Conservation (phyloP, 2,329 filamentous ascomycete genomes). For the Trichoderma arundinaceum region DNA sequence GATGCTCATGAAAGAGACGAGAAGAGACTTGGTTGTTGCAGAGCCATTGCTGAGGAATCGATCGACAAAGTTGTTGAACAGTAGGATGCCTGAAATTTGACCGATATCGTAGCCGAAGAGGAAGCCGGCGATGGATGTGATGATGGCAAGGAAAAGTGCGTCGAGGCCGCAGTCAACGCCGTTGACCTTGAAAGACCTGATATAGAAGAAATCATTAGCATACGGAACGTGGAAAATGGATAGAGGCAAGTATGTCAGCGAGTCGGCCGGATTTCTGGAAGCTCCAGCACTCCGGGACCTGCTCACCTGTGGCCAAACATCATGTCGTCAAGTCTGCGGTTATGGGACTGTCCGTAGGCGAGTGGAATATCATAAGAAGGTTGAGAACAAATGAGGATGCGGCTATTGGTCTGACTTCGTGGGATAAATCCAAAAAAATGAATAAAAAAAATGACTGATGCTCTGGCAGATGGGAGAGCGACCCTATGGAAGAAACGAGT, state of each 20-base stretch:
- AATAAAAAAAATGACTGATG: conserved; percentile 10
- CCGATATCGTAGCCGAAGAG: conserved; percentile 69
- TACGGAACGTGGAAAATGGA: not conserved
- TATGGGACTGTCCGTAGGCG: not conserved
- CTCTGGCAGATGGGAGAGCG: conserved; percentile 15
- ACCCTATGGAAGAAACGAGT: not conserved
- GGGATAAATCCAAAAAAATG: too few relatives aligned
- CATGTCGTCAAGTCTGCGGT: not conserved
- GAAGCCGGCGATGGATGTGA: conserved; percentile 65
- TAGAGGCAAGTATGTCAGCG: too few relatives aligned
- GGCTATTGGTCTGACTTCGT: not conserved
- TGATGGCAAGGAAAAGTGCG: conserved; percentile 53
- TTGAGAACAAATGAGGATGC: not conserved
- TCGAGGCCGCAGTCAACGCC: conserved; percentile 51
- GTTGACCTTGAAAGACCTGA: conserved; percentile 50
- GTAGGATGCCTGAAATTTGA: conserved; percentile 59
- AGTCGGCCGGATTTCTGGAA: too few relatives aligned
- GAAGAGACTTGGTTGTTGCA: conserved; percentile 52
- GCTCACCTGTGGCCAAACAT: conserved; percentile 24
- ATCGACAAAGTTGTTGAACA: conserved; percentile 59
- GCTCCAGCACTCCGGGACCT: not conserved
- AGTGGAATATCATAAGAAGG: not conserved
- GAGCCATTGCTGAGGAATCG: conserved; percentile 59
- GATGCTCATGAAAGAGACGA: conserved; percentile 63
- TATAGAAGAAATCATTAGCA: not conserved